phyloP scores from a whole-genome alignment of 306 rosid genomes.

The Dryas alaskensis region DNA sequence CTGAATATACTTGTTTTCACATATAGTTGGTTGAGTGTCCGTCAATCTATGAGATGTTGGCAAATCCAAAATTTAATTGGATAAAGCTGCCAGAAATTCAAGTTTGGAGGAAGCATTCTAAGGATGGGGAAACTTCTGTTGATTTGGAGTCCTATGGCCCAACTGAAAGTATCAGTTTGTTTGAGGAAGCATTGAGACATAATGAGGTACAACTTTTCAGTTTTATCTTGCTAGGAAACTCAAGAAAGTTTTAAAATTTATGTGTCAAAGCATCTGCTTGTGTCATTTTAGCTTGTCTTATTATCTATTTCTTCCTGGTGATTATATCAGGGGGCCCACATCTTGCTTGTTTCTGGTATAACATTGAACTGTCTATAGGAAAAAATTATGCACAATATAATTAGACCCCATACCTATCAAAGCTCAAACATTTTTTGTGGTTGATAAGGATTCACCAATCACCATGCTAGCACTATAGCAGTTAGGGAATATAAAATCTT shows the following conservation, averaged over 20 bases:
- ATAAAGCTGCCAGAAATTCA: slow-evolving; percentile 64
- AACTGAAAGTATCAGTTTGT: slow-evolving; percentile 43
- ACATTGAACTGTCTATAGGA: not conserved
- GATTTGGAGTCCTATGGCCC: slow-evolving; percentile 72
- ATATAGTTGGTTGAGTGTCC: slow-evolving; percentile 86
- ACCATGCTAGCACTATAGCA: not conserved
- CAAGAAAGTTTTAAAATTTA: not conserved
- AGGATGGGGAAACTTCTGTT: slow-evolving; percentile 45
- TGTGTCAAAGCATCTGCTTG: not conserved
- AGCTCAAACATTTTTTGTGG: not conserved
- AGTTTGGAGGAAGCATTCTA: slow-evolving; percentile 69
- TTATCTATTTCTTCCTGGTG: not conserved
- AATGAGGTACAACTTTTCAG: slow-evolving; percentile 54
- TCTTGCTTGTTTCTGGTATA: not conserved
- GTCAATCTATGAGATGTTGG: slow-evolving; percentile 90
- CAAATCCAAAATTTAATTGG: slow-evolving; percentile 79
- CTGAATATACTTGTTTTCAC: slow-evolving; percentile 23
- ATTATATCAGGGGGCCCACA: not conserved
- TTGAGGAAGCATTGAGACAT: slow-evolving; percentile 67
- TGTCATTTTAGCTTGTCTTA: not conserved
- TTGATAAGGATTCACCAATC: not conserved
- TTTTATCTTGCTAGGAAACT: not conserved
- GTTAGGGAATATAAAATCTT: not conserved
- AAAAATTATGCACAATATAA: not conserved
- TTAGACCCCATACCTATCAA: not conserved